Base-by-base conservation (phyloP, 495 filamentous ascomycete genomes). In the Ascodesmis nigricans region DNA sequence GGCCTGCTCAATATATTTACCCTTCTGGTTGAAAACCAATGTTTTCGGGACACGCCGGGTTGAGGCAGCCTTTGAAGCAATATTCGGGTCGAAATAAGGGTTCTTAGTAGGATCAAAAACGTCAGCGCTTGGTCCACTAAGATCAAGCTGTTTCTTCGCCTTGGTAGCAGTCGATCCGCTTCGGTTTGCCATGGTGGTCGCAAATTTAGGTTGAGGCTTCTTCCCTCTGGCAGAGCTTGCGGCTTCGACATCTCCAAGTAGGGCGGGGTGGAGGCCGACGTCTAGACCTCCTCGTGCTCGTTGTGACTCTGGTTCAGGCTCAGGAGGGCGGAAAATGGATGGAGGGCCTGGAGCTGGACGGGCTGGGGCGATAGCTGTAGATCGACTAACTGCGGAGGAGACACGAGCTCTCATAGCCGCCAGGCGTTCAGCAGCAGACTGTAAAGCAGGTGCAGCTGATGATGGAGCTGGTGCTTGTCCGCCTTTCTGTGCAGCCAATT, bases 1-100 rank as follows among this genome's bases (percentile, higher is more conserved):
- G 1, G 77, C 90, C 53, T 93, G 84, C 41, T 76, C 71, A 33
- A 93, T 90, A 47, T 90, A 95, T 65, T 93, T 93, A 32, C 87
- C 87, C 53, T 91, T 91, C 46, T 83, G 73, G 56, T 93, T 91
- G 63, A 97, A 95, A 7, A 79, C 54, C 13, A 97, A 65, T 44
- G 79, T 69, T 27, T 76, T 69, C 1, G 76, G 60, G 34, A 74
- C 18, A 24, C 49, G 41, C 44, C 62, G 76, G 17, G 65, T 64
- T 5, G 67, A 59, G 2, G 69, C 67, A 13, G 65, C 63, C 43
- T 75, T 69, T 2, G 65, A 64, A 21, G 67, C 67, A 3, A 81
- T 52, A 47, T 58, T 76, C 2, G 75, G 61, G 47, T 93, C 87
- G 39, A 75, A 90, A 46, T 91, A 91, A 2, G 81, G 84, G 37